phyloP scores from a whole-genome alignment of 192 early-diverging fungal genomes.

The Umbelopsis isabellina region DNA sequence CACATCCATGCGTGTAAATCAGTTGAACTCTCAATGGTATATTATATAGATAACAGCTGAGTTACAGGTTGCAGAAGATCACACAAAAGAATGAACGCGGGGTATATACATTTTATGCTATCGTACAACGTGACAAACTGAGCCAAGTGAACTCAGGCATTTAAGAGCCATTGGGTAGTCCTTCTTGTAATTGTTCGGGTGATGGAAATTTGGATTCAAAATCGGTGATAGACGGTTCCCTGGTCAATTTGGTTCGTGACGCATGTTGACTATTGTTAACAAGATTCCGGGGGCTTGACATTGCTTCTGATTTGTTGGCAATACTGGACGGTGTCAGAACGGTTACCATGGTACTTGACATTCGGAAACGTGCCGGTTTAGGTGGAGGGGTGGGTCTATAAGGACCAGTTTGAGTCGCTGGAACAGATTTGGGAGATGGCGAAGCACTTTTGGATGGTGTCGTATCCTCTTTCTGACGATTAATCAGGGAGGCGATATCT shows the following conservation, averaged over 20 bases:
- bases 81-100: not conserved
- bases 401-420: not conserved
- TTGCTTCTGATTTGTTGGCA: not conserved
- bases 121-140: conserved; percentile 5
- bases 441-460: not conserved
- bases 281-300: not conserved
- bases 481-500: not conserved
- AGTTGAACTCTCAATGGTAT: not conserved
- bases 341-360: not conserved
- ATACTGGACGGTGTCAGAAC: conserved; percentile 13
- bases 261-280: not conserved
- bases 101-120: not conserved
- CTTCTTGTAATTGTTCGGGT: conserved; percentile 26
- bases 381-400: conserved; percentile 32
- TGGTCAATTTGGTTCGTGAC: not conserved
- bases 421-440: not conserved
- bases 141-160: not conserved
- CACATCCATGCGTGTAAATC: not conserved
- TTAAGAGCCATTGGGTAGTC: conserved; percentile 3
- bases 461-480: too few species aligned
- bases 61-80: too few species aligned
- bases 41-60: not conserved
- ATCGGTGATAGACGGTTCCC: conserved; percentile 21
- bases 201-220: conserved; percentile 39
- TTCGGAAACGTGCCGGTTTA: conserved; percentile 39